Percentiles rank a stretch among this genome's conserved stretches.
Evolutionary conservation across 306 rosid species (phyloP).

Genomic region (Dicorynia guianensis): DNA sequence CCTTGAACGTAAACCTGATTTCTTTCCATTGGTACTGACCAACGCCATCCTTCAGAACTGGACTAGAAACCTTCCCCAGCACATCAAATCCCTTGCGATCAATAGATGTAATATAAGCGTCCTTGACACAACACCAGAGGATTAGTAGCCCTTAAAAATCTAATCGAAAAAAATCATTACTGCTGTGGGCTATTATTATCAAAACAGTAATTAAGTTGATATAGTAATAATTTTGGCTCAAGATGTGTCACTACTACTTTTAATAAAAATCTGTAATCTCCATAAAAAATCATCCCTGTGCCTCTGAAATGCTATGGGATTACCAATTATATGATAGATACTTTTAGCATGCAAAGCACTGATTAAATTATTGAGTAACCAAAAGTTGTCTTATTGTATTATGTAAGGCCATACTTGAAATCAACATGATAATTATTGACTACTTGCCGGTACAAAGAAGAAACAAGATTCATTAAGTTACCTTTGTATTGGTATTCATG

Average conservation of each 20-base stretch:
- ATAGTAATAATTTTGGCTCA: conserved; percentile 9
- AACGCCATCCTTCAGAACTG: conserved; percentile 55
- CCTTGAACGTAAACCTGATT: conserved; percentile 66
- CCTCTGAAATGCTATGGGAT: conserved; percentile 24
- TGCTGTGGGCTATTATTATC: not conserved
- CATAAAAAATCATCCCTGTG: conserved; percentile 12
- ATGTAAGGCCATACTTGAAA: conserved; percentile 6
- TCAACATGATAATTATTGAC: conserved; percentile 23
- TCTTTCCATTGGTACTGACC: conserved; percentile 75
- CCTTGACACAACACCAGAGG: conserved; percentile 53
- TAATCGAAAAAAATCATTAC: not conserved
- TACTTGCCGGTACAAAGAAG: conserved; percentile 15
- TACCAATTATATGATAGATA: not conserved
- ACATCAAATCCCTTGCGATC: conserved; percentile 87
- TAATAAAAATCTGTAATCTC: not conserved
- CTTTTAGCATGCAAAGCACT: not conserved
- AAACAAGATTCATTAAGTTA: conserved; percentile 38
- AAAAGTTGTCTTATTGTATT: not conserved
- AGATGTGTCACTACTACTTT: not conserved
- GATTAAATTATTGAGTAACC: conserved; percentile 7
- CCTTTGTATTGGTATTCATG: conserved; percentile 73
- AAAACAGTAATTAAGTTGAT: not conserved
- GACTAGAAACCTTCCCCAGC: conserved; percentile 62
- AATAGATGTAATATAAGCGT: conserved; percentile 67
- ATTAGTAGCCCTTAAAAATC: conserved; percentile 31